These are phyloP conservation scores for Fusarium gaditjirri DNA, from an alignment of 2,329 filamentous ascomycete species.

Conservation along the genomic window DNA sequence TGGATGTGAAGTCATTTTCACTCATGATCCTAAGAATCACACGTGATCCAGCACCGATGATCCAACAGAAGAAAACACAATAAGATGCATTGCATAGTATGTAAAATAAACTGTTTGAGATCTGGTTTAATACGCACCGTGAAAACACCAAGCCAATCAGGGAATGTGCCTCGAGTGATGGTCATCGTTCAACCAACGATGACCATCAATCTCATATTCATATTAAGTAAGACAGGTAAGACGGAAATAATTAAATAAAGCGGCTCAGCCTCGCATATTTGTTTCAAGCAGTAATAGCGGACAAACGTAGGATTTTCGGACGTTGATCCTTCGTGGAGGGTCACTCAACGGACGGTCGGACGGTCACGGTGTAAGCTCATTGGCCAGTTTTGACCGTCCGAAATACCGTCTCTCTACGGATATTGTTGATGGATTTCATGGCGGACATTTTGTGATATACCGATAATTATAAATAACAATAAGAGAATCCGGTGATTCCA, in stretches of 20 bases:
- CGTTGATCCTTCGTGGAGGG: not conserved
- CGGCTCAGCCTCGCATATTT: not conserved
- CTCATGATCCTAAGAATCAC: not conserved
- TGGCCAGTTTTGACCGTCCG: slow-evolving; percentile 8
- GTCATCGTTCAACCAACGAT: too few species aligned
- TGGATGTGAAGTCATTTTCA: slow-evolving; percentile 1
- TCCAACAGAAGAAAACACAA: not conserved
- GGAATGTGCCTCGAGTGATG: not conserved
- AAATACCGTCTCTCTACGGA: not conserved
- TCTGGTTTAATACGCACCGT: not conserved
- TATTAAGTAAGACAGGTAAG: not conserved
- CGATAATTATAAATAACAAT: not conserved
- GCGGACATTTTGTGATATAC: not conserved
- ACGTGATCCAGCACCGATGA: not conserved
- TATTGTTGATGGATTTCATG: not conserved
- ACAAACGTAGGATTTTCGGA: not conserved
- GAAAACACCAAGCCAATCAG: not conserved
- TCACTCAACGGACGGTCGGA: slow-evolving; percentile 9
- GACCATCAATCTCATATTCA: not conserved
- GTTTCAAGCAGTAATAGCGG: not conserved
- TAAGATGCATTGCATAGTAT: not conserved
- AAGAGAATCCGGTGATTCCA: not conserved
- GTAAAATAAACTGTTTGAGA: not conserved
- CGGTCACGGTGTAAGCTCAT: slow-evolving; percentile 29
- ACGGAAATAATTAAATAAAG: not conserved